Evolutionary conservation across 345 rosid genomes (phyloP), one percentile per base, ranked within the genome.

Genomic region (Angophora floribunda): DNA sequence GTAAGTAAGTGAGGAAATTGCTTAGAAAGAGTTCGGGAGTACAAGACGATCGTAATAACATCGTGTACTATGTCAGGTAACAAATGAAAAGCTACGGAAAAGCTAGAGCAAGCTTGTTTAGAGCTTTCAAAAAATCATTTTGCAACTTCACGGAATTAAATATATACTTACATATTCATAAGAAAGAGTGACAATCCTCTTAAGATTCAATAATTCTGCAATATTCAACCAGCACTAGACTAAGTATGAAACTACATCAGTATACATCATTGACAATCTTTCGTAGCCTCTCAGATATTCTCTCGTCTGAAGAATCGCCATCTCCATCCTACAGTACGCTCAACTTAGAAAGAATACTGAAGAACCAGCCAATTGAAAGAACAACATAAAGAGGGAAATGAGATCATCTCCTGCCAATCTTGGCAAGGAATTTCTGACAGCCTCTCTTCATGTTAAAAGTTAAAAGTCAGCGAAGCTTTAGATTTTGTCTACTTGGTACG

Each of bases 281-380:
- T 45, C 87, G 91, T 85, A 94, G 50, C 86, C 92, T 91, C 82
- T 91, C 92, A 44, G 70, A 87, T 30, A 91, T 88, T 67, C 90
- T 91, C 17, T 90, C 88, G 22, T 89, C 89, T 79, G 93, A 90
- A 80, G 57, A 79, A 47, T 24, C 87, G 28, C 91, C 41, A 24
- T 87, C 93, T 36, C 85, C 84, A 50, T 90, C 90, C 95, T 93
- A 78, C 87, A 88, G 2, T 75, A 59, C 32, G 65, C 51, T 7
- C 78, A 75, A 65, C 14, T 11, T 36, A 75, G 49, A 19, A 75
- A 75, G 82, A 75, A 17, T 10, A 36, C 82, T 75, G 49, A 75
- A 75, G 7, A 75, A 21, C 82, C 82, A 75, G 13, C 47, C 47
- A 5, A 36, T 36, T 75, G 47, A 36, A 70, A 36, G 24, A 36